Evolutionary conservation across 2,329 filamentous ascomycete species (phyloP).

Genomic region (Achaetomium macrosporum): DNA sequence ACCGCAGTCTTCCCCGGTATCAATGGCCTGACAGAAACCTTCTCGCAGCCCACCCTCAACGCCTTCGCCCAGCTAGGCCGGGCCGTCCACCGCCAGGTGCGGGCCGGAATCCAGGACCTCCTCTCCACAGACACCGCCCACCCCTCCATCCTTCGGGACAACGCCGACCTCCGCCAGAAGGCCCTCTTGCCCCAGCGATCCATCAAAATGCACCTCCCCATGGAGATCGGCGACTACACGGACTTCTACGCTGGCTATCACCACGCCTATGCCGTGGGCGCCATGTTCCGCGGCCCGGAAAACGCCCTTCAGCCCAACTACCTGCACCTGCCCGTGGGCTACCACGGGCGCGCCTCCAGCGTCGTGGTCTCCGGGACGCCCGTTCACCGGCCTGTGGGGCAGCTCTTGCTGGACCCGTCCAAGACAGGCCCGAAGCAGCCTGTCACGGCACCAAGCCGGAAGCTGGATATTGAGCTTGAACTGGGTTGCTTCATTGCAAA

Average conservation of each 20-base stretch:
- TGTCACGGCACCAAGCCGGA: constrained; percentile 56
- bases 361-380: constrained; percentile 69
- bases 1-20: constrained; percentile 28
- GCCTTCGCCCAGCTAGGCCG: constrained; percentile 68
- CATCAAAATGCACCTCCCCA: constrained; percentile 63
- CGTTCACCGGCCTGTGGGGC: constrained; percentile 67
- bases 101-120: constrained; percentile 62
- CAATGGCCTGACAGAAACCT: constrained; percentile 16
- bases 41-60: constrained; percentile 32
- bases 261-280: constrained; percentile 64
- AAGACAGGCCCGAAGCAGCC: constrained; percentile 56
- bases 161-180: constrained; percentile 49
- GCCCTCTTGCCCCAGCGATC: constrained; percentile 54
- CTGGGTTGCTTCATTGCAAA: constrained; percentile 68
- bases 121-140: constrained; percentile 54
- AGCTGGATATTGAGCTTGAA: constrained; percentile 75
- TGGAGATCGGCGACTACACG: constrained; percentile 76
- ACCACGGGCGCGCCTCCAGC: constrained; percentile 72
- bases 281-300: constrained; percentile 64
- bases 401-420: constrained; percentile 59
- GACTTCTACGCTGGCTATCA: constrained; percentile 80
- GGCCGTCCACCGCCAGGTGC: constrained; percentile 60
- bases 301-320: constrained; percentile 79
- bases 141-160: constrained; percentile 57
- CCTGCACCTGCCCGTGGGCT: constrained; percentile 72